Base-by-base conservation (phyloP, 192 early-diverging fungal genomes). In the Irineochytrium annulatum region DNA sequence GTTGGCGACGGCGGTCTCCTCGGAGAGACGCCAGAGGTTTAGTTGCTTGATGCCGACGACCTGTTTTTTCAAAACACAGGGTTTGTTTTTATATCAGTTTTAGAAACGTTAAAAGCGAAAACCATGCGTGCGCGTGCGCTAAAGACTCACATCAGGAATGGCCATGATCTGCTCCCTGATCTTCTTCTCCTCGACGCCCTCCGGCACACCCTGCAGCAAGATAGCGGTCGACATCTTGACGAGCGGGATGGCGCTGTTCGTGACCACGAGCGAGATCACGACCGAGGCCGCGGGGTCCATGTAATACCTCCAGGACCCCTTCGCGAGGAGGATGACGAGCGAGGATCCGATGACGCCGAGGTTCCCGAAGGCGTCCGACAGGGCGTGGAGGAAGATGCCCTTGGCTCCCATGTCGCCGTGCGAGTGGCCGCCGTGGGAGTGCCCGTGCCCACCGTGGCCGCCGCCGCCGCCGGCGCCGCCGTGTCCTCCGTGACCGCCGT, bases 11-110 rank as follows among this genome's bases (percentile, higher is more conserved):
- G 77, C 79, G 59, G 92, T 90, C 52, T 79, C 87, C 46, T 92
- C 88, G 30, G 87, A 90, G 60, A 96, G 69, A 68, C 91, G 86
- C 91, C 92, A 96, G 29, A 96, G 86, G 65, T 96, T 92, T 20
- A 96, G 59, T 59, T 96, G 92, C 59, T 96, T 92, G 48, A 94
- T 76, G 11, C 81, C 87, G 1, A 86, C 35, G 2, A 95, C 81
- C 44, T 37, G 49, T 3, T 24, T 52, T 41, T 3, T 28, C 11
- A 30, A 30, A 8, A 11, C 8, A 30, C 26, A n/a, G n/a, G n/a
- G n/a, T n/a, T n/a, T n/a, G n/a, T n/a, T n/a, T n/a, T n/a, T n/a
- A n/a, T n/a, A n/a, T n/a, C n/a, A n/a, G n/a, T n/a, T n/a, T n/a
- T n/a, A n/a, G n/a, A n/a, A n/a, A n/a, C n/a, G n/a, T n/a, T n/a